Conservation (phyloP, 1,284 basidiomycete genomes). For the Paramarasmius palmivorus region DNA sequence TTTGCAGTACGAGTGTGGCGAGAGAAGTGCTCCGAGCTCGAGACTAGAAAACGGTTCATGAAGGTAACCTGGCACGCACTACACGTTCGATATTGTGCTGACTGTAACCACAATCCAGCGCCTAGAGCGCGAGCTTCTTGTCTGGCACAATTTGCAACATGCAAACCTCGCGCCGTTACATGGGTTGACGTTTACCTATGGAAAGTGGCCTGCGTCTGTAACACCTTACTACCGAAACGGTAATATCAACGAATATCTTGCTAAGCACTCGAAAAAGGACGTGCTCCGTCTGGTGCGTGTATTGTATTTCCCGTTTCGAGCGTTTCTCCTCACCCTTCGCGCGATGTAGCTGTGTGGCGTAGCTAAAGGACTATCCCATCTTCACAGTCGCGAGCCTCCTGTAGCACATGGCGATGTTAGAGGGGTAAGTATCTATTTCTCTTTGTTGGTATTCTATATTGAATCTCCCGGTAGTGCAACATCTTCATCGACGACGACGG, state of each 20-base stretch:
- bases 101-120: background rate
- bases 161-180: constrained; percentile 23
- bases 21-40: background rate
- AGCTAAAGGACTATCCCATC: constrained; percentile 22
- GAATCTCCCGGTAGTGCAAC: constrained; percentile 20
- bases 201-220: constrained; percentile 21
- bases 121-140: constrained; percentile 16
- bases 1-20: constrained; percentile 9
- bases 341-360: constrained; percentile 20
- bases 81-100: background rate
- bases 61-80: background rate
- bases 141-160: constrained; percentile 22
- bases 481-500: constrained; percentile 26
- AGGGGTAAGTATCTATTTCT: constrained; percentile 22
- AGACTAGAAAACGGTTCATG: constrained; percentile 1
- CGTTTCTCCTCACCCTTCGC: background rate
- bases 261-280: constrained; percentile 13
- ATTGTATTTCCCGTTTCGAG: background rate
- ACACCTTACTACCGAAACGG: constrained; percentile 22
- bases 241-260: constrained; percentile 24
- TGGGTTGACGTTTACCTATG: constrained; percentile 18
- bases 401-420: constrained; percentile 25
- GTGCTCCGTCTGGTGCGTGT: constrained; percentile 19
- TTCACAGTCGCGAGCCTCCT: constrained; percentile 24
- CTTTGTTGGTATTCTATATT: background rate